Conservation (phyloP, 2,329 filamentous ascomycete genomes). For the Sporothrix euskadiensis region DNA sequence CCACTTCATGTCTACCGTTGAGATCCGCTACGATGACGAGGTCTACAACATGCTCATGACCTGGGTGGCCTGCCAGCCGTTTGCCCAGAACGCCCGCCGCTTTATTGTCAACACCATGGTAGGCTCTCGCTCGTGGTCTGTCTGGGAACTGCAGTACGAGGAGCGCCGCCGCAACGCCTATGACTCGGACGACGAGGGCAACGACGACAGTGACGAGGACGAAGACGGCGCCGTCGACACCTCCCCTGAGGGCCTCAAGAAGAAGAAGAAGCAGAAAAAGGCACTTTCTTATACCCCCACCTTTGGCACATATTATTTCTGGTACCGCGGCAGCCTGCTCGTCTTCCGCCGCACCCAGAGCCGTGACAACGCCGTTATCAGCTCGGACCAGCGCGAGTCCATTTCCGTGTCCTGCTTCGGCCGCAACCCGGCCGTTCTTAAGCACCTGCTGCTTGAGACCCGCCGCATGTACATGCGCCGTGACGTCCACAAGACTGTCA, state of each 20-base stretch:
- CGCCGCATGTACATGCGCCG: conserved; percentile 56
- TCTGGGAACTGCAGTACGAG: conserved; percentile 49
- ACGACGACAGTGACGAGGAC: conserved; percentile 36
- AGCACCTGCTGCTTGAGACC: conserved; percentile 62
- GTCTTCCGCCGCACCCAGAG: conserved; percentile 57
- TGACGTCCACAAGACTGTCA: conserved; percentile 63
- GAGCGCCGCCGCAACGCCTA: conserved; percentile 42
- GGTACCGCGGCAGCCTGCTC: conserved; percentile 61
- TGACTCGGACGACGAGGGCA: conserved; percentile 45
- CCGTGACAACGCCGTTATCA: conserved; percentile 43
- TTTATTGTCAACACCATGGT: conserved; percentile 67
- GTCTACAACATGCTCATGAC: conserved; percentile 72
- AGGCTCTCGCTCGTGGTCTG: conserved; percentile 53
- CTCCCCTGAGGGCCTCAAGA: conserved; percentile 19
- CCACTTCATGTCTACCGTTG: conserved; percentile 65
- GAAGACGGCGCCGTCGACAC: conserved; percentile 30
- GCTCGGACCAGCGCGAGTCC: conserved; percentile 52
- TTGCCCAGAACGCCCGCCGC: conserved; percentile 58
- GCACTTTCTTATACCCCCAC: conserved; percentile 64
- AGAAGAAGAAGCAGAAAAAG: conserved; percentile 46
- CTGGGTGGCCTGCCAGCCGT: conserved; percentile 65
- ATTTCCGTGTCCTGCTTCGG: conserved; percentile 63
- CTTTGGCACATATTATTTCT: conserved; percentile 68
- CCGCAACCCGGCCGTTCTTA: conserved; percentile 60
- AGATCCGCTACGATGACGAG: conserved; percentile 69